phyloP scores from a whole-genome alignment of 768 basidiomycete genomes.

The Suillus clintonianus region DNA sequence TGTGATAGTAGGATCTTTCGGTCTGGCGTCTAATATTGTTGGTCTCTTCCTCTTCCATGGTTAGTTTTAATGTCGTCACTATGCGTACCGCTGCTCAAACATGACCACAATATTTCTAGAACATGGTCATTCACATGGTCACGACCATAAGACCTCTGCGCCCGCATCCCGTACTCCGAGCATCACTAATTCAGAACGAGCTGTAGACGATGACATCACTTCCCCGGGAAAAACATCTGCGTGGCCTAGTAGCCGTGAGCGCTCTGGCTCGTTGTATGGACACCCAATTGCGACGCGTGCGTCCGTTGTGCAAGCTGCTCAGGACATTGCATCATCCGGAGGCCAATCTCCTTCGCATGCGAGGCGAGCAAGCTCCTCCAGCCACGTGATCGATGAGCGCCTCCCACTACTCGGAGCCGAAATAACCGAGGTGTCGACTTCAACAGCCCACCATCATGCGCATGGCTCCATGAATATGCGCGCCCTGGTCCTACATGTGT shows the following conservation, averaged over 20 bases:
- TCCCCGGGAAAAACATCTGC: constrained; percentile 32
- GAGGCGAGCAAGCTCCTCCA: constrained; percentile 3
- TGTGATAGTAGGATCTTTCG: constrained; percentile 87
- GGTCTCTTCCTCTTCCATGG: constrained; percentile 96
- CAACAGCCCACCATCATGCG: constrained; percentile 28
- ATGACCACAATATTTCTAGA: constrained; percentile 39
- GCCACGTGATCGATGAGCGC: constrained; percentile 35
- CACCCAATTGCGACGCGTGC: constrained; percentile 73
- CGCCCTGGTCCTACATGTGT: constrained; percentile 90
- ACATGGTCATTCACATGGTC: constrained; percentile 66
- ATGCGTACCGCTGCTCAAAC: constrained; percentile 10
- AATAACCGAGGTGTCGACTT: background rate
- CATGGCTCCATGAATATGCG: constrained; percentile 94
- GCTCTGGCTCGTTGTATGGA: constrained; percentile 61
- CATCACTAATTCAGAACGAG: constrained; percentile 21
- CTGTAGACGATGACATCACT: constrained; percentile 21
- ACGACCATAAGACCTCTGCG: constrained; percentile 42
- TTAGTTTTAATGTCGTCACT: constrained; percentile 33
- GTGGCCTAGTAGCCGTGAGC: constrained; percentile 24
- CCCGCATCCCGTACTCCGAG: constrained; percentile 43
- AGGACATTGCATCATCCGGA: constrained; percentile 62
- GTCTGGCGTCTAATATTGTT: constrained; percentile 88
- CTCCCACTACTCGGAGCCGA: constrained; percentile 45
- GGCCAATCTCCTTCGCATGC: constrained; percentile 7
- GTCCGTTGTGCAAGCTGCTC: constrained; percentile 78